A percentile compares a stretch with the other conserved stretches of the same genome.
Conservation (phyloP, 1,284 basidiomycete species). For the Apiotrichum gracile region DNA sequence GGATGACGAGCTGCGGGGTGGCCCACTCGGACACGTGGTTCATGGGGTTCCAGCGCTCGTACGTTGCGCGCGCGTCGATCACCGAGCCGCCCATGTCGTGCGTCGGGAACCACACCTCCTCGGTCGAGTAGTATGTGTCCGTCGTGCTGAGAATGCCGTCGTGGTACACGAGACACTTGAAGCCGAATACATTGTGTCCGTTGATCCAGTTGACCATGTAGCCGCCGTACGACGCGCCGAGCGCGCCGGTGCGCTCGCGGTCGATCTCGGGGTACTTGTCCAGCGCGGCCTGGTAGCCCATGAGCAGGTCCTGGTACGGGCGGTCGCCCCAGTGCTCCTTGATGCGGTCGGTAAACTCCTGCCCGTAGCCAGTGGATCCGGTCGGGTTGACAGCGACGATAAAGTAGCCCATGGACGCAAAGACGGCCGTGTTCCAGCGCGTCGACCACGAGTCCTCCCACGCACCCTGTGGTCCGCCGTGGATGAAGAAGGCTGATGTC, state of each 20-base stretch:
- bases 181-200: conserved; percentile 78
- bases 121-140: conserved; percentile 70
- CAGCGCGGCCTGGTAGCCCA: conserved; percentile 68
- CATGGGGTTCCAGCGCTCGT: conserved; percentile 54
- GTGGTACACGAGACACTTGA: conserved; percentile 83
- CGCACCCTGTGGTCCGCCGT: conserved; percentile 52
- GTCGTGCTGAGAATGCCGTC: conserved; percentile 59
- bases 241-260: conserved; percentile 65
- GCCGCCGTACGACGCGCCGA: conserved; percentile 48
- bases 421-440: conserved; percentile 74
- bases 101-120: conserved; percentile 47
- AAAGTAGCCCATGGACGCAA: conserved; percentile 59
- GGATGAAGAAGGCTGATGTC: conserved; percentile 40
- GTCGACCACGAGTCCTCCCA: conserved; percentile 81
- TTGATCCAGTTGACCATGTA: conserved; percentile 75
- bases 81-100: conserved; percentile 30
- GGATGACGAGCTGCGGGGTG: conserved; percentile 76
- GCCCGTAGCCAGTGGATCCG: conserved; percentile 80
- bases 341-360: conserved; percentile 72
- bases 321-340: conserved; percentile 43
- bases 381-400: conserved; percentile 80
- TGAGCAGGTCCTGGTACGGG: conserved; percentile 72
- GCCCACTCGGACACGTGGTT: conserved; percentile 78
- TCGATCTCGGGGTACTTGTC: conserved; percentile 75
- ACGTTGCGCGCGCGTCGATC: conserved; percentile 23